Conservation (phyloP, 129 eudicot species). For the Logfia minima region DNA sequence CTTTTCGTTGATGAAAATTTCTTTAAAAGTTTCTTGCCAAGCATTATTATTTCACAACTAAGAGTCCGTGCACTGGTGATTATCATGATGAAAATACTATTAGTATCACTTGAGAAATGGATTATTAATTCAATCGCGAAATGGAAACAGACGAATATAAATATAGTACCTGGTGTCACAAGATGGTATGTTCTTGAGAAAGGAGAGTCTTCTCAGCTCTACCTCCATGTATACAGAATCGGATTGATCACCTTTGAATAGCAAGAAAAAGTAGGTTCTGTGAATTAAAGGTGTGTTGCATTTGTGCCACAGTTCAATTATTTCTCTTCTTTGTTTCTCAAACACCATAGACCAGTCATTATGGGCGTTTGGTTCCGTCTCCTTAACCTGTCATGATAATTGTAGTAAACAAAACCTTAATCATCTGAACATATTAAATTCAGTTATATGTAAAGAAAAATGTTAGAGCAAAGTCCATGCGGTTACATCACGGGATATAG, state of each 20-base stretch:
- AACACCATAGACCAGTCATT: slow-evolving; percentile 45
- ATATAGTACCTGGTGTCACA: slow-evolving; percentile 49
- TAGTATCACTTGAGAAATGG: slow-evolving; percentile 9
- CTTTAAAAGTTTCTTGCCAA: slow-evolving; percentile 56
- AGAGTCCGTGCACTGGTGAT: slow-evolving; percentile 48
- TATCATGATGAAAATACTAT: slow-evolving; percentile 1
- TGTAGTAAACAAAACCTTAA: background rate
- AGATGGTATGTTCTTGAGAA: slow-evolving; percentile 49
- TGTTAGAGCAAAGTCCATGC: slow-evolving; percentile 33
- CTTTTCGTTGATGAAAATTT: slow-evolving; percentile 52
- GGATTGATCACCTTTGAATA: slow-evolving; percentile 78
- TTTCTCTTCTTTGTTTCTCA: slow-evolving; percentile 63
- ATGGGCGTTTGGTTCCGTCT: slow-evolving; percentile 25
- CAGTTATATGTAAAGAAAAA: background rate
- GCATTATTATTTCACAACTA: slow-evolving; percentile 58
- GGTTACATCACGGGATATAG: slow-evolving; percentile 27
- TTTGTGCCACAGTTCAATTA: slow-evolving; percentile 76
- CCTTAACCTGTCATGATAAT: slow-evolving; percentile 34
- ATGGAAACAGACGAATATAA: background rate
- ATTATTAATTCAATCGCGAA: background rate
- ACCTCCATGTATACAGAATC: slow-evolving; percentile 90
- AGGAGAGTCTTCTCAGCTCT: slow-evolving; percentile 73
- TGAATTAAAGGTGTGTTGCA: slow-evolving; percentile 74
- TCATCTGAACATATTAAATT: background rate
- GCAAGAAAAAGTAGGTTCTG: slow-evolving; percentile 69